Conservation (phyloP, 1,284 basidiomycete genomes). For the Pseudozyma sp. region DNA sequence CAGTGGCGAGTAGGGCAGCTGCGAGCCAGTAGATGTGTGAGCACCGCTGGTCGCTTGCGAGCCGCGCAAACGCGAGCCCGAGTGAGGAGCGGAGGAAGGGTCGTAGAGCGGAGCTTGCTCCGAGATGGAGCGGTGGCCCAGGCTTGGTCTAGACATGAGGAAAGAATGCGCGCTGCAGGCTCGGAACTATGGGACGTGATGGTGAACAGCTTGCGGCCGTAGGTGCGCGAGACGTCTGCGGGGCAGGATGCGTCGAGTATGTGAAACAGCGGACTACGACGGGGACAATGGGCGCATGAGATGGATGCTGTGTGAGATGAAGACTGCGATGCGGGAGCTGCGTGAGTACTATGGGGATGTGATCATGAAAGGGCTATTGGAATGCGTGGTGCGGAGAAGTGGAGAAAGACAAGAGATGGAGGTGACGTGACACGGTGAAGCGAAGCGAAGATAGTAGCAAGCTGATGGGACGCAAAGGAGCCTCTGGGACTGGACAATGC, state of each 20-base stretch:
- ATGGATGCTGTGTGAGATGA: too few relatives aligned
- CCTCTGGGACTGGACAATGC: neutral
- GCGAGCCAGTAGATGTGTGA: constrained; percentile 16
- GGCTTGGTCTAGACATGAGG: constrained; percentile 27
- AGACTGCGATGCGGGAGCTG: too few relatives aligned
- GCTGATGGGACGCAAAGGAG: constrained; percentile 8
- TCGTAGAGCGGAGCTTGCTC: constrained; percentile 42
- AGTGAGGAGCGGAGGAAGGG: constrained; percentile 17
- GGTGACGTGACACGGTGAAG: too few relatives aligned
- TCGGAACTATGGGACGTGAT: constrained; percentile 9
- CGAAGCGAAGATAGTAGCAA: neutral
- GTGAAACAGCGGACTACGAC: too few relatives aligned
- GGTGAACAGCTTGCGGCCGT: neutral
- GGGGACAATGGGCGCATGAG: too few relatives aligned
- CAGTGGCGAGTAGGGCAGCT: constrained; percentile 39
- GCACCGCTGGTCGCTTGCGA: constrained; percentile 35
- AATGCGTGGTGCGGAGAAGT: too few relatives aligned
- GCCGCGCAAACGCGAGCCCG: constrained; percentile 32
- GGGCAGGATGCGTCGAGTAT: too few relatives aligned
- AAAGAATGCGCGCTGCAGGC: constrained; percentile 1
- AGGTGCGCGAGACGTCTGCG: neutral
- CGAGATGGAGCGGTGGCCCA: constrained; percentile 46
- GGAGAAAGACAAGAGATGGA: too few relatives aligned
- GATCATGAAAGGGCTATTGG: too few relatives aligned
- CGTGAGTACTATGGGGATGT: too few relatives aligned